Evolutionary conservation across 208 protist species (phyloP).

Genomic region (Leishmania mexicana): DNA sequence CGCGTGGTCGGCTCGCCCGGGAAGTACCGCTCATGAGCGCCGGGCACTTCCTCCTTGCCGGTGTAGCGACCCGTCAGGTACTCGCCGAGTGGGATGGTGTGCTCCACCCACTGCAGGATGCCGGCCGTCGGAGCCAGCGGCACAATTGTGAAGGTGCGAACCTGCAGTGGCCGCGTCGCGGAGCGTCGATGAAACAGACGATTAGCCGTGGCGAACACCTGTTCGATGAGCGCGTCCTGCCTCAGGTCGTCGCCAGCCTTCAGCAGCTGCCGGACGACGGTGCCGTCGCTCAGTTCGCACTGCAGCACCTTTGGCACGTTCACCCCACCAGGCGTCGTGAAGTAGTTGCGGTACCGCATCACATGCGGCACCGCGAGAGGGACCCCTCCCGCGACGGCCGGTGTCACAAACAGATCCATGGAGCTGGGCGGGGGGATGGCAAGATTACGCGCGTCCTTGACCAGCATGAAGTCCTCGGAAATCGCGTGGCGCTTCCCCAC

Average conservation of each 20-base stretch:
- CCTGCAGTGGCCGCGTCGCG: constrained; percentile 26
- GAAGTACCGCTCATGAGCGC: constrained; percentile 88
- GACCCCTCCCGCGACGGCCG: background rate
- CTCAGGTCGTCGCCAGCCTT: constrained; percentile 94
- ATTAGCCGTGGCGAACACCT: constrained; percentile 92
- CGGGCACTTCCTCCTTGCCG: constrained; percentile 28
- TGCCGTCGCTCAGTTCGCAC: constrained; percentile 87
- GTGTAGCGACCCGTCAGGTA: constrained; percentile 73
- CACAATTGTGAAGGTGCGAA: constrained; percentile 96
- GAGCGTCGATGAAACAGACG: constrained; percentile 46
- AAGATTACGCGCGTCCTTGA: constrained; percentile 35
- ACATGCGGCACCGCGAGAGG: constrained; percentile 31
- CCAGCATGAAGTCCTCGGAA: constrained; percentile 38
- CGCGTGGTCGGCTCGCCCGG: constrained; percentile 66
- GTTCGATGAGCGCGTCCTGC: constrained; percentile 97
- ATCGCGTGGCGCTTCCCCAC: constrained; percentile 32
- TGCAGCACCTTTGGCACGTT: constrained; percentile 94
- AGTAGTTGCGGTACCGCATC: constrained; percentile 59
- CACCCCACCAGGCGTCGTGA: constrained; percentile 91
- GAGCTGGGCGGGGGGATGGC: constrained; percentile 50
- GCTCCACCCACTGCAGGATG: constrained; percentile 93
- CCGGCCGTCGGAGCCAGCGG: constrained; percentile 91
- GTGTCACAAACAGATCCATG: constrained; percentile 13
- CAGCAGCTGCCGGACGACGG: constrained; percentile 83
- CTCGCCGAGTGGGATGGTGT: constrained; percentile 89